phyloP scores from a whole-genome alignment of 352 stramenopile genomes.

The Phytophthora colocasiae region DNA sequence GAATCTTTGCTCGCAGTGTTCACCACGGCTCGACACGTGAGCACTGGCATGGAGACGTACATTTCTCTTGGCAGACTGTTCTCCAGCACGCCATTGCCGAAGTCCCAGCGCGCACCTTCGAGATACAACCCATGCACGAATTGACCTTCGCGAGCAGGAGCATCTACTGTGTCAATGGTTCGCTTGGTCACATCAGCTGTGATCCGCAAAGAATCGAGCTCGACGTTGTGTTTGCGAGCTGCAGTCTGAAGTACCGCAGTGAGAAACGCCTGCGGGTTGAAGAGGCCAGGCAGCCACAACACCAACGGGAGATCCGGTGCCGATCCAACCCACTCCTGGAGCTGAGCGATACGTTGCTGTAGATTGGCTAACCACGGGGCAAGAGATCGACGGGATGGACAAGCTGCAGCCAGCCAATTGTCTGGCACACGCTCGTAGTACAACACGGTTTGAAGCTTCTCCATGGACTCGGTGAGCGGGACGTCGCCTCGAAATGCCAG shows the following conservation, averaged over 20 bases:
- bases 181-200: constrained; percentile 91
- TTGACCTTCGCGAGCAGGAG: constrained; percentile 89
- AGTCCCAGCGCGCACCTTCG: constrained; percentile 91
- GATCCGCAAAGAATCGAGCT: constrained; percentile 84
- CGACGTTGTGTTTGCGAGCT: constrained; percentile 76
- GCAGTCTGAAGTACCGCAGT: constrained; percentile 82
- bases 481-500: constrained; percentile 90
- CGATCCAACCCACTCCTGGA: constrained; percentile 87
- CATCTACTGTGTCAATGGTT: constrained; percentile 78
- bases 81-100: constrained; percentile 82
- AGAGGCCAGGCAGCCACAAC: constrained; percentile 85
- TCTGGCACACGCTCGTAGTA: constrained; percentile 80
- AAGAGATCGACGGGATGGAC: constrained; percentile 79
- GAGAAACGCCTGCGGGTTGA: constrained; percentile 89
- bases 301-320: constrained; percentile 83
- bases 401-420: constrained; percentile 81
- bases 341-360: constrained; percentile 84
- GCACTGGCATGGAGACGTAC: constrained; percentile 92
- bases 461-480: constrained; percentile 89
- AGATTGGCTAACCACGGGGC: constrained; percentile 88
- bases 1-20: constrained; percentile 47
- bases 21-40: constrained; percentile 87
- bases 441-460: constrained; percentile 79
- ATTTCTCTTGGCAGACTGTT: constrained; percentile 90
- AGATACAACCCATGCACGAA: constrained; percentile 91